A percentile compares a stretch with the other conserved stretches of the same genome.
phyloP scores from a whole-genome alignment of 805 yeast species.

The Pichia sporocuriosa region DNA sequence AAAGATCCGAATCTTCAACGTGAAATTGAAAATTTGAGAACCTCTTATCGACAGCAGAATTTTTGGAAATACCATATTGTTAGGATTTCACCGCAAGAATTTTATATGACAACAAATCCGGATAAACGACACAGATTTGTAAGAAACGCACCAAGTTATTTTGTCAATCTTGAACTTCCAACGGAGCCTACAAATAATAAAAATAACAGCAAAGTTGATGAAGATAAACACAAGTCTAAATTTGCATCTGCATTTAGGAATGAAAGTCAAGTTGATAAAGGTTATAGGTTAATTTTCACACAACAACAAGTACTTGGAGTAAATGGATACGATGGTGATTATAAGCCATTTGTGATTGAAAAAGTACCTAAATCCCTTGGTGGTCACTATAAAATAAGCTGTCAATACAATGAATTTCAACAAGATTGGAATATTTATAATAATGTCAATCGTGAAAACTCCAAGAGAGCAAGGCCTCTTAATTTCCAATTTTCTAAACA shows the following conservation, averaged over 20 bases:
- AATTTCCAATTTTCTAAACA: slow-evolving; percentile 5
- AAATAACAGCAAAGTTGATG: background rate
- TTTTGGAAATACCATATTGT: slow-evolving; percentile 63
- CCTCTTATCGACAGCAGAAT: slow-evolving; percentile 18
- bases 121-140: slow-evolving; percentile 51
- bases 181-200: background rate
- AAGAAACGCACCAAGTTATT: slow-evolving; percentile 57
- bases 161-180: slow-evolving; percentile 35
- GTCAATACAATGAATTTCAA: slow-evolving; percentile 15
- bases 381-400: slow-evolving; percentile 17
- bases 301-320: slow-evolving; percentile 17
- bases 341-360: slow-evolving; percentile 19
- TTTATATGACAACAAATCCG: slow-evolving; percentile 64
- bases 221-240: too few species aligned
- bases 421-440: slow-evolving; percentile 11
- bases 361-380: slow-evolving; percentile 17
- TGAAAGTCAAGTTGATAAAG: slow-evolving; percentile 18
- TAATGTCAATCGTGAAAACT: slow-evolving; percentile 5
- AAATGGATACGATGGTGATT: slow-evolving; percentile 12
- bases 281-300: slow-evolving; percentile 29
- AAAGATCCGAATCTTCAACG: slow-evolving; percentile 4
- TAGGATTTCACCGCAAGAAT: slow-evolving; percentile 41
- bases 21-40: slow-evolving; percentile 8
- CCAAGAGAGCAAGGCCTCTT: background rate
- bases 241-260: background rate